A percentile compares a stretch with the other conserved stretches of the same genome.
Evolutionary conservation across 108 stramenopile species (phyloP).

Genomic region (Mayamaea pseudoterrestris): DNA sequence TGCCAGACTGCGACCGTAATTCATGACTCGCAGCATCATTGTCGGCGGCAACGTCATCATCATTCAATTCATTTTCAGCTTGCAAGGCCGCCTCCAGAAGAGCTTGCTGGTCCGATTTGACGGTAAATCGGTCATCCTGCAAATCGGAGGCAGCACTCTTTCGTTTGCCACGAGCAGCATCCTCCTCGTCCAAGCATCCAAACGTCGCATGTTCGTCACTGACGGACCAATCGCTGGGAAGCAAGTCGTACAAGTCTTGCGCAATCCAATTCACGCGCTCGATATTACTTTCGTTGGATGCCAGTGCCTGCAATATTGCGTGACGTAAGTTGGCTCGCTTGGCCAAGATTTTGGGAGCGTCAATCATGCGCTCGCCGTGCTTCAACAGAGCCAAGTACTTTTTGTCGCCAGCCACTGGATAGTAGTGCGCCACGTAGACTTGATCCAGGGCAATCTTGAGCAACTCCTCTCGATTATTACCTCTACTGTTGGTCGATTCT

Average conservation of each 20-base stretch:
- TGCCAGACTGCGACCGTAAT: not conserved
- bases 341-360: slow-evolving; percentile 30
- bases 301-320: slow-evolving; percentile 26
- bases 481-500: too few species aligned
- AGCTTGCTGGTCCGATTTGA: slow-evolving; percentile 12
- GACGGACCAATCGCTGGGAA: slow-evolving; percentile 25
- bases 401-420: slow-evolving; percentile 42
- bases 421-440: slow-evolving; percentile 66
- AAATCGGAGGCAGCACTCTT: slow-evolving; percentile 7
- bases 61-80: slow-evolving; percentile 13
- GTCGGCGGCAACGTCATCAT: slow-evolving; percentile 3
- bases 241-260: slow-evolving; percentile 18
- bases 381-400: slow-evolving; percentile 65
- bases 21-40: slow-evolving; percentile 7
- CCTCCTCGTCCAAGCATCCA: slow-evolving; percentile 10
- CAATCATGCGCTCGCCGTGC: slow-evolving; percentile 40
- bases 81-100: slow-evolving; percentile 28
- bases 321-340: slow-evolving; percentile 41
- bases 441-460: slow-evolving; percentile 45
- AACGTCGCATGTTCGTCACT: slow-evolving; percentile 24
- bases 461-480: slow-evolving; percentile 24
- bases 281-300: not conserved
- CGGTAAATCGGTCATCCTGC: slow-evolving; percentile 21
- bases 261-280: slow-evolving; percentile 17
- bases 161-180: too few species aligned